These are phyloP conservation scores for Xylaria intraflava DNA, from an alignment of 495 filamentous ascomycete species.

Conservation along the genomic window DNA sequence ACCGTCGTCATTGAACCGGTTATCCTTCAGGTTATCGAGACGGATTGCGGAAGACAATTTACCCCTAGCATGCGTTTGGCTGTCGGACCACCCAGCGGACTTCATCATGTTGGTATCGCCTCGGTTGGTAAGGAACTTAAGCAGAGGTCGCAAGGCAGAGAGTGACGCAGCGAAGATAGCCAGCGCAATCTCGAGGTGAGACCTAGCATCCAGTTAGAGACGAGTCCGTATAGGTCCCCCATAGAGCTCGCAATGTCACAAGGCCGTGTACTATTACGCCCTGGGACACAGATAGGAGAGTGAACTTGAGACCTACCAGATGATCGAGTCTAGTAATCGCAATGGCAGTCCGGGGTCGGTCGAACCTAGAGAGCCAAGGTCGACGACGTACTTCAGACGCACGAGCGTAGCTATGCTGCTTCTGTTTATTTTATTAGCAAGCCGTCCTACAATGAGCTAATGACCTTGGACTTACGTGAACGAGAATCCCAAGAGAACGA, in stretches of 20 bases:
- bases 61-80: not conserved
- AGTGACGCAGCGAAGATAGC: conserved; percentile 4
- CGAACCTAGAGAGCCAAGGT: not conserved
- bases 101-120: not conserved
- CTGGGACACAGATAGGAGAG: no score
- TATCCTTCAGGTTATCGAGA: conserved; percentile 3
- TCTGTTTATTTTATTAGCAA: not conserved
- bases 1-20: not conserved
- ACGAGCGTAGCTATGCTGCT: conserved; percentile 8
- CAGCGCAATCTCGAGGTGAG: conserved; percentile 5
- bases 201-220: not conserved
- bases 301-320: not conserved
- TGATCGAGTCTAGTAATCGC: not conserved
- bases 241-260: not conserved
- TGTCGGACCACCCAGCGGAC: not conserved
- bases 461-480: conserved; percentile 3
- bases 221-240: not conserved
- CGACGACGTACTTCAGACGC: conserved; percentile 6
- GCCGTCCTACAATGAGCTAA: not conserved
- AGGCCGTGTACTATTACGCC: not conserved
- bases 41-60: not conserved
- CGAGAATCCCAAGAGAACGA: conserved; percentile 3
- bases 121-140: not conserved
- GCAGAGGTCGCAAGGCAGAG: not conserved
- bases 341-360: conserved; percentile 3